Conservation (phyloP, 345 rosid genomes). For the Boechera retrofracta region DNA sequence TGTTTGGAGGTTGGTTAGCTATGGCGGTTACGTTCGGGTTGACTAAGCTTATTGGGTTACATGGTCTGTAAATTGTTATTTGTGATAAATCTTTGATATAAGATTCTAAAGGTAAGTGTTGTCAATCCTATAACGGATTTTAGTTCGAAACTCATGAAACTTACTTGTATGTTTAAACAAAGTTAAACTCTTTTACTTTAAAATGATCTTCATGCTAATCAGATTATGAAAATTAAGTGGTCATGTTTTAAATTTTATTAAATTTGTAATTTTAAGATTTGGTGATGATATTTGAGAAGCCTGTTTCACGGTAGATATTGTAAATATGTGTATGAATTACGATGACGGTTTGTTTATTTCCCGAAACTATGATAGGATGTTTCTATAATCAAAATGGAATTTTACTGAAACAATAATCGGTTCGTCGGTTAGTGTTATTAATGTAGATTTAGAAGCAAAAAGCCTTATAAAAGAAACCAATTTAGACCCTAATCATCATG, state of each 20-base stretch:
- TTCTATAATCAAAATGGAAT: neutral
- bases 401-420: too few relatives aligned
- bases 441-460: too few relatives aligned
- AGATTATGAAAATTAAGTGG: neutral
- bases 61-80: conserved; percentile 52
- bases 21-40: conserved; percentile 90
- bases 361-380: neutral
- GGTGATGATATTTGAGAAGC: conserved; percentile 21
- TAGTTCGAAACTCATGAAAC: conserved; percentile 10
- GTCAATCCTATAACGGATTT: neutral
- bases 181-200: conserved; percentile 18
- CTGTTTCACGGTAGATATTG: conserved; percentile 24
- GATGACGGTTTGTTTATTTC: neutral
- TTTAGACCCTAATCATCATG: too few relatives aligned
- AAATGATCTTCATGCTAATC: conserved; percentile 18
- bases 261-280: conserved; percentile 20
- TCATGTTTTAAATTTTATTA: neutral
- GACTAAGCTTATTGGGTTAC: conserved; percentile 76
- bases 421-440: too few relatives aligned
- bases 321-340: too few relatives aligned
- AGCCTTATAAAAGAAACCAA: too few relatives aligned
- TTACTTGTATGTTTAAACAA: conserved; percentile 12
- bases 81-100: conserved; percentile 7
- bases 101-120: neutral
- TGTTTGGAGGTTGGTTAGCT: conserved; percentile 92